Percentiles rank a stretch among this genome's conserved stretches.
These are phyloP conservation scores for Alternaria ventricosa DNA, from an alignment of 2,329 filamentous ascomycete species.

Conservation along the genomic window DNA sequence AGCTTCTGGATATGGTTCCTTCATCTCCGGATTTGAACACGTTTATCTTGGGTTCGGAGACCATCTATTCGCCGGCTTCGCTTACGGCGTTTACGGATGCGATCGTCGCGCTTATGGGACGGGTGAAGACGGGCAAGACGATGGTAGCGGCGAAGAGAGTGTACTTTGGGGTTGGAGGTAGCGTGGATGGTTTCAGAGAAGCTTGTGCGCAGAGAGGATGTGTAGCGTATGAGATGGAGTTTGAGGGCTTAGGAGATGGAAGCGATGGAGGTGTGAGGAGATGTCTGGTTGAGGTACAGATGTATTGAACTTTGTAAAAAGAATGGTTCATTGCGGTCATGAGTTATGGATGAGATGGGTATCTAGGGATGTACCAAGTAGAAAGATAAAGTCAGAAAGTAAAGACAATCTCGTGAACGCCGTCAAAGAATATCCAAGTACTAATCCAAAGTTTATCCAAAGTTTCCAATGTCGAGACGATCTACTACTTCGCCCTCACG, in stretches of 20 bases:
- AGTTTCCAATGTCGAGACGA: background rate
- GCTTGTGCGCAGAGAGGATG: conserved; percentile 51
- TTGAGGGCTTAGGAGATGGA: conserved; percentile 50
- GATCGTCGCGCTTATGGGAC: conserved; percentile 63
- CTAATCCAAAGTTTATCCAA: background rate
- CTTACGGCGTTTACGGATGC: conserved; percentile 72
- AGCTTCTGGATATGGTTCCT: conserved; percentile 66
- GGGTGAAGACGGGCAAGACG: conserved; percentile 63
- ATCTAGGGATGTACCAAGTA: conserved; percentile 6
- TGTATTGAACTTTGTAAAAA: conserved; percentile 25
- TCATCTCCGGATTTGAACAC: conserved; percentile 48
- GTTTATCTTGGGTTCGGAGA: conserved; percentile 74
- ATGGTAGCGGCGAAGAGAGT: conserved; percentile 78
- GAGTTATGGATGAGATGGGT: background rate
- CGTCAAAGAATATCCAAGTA: background rate
- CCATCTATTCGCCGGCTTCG: conserved; percentile 80
- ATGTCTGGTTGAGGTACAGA: conserved; percentile 55
- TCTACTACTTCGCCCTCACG: conserved; percentile 15
- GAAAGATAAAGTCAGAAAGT: background rate
- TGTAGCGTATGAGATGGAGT: conserved; percentile 58
- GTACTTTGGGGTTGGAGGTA: conserved; percentile 86
- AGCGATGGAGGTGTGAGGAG: conserved; percentile 54
- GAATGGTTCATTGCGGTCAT: background rate
- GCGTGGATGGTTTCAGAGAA: conserved; percentile 73
- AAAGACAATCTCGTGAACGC: background rate